phyloP scores from a whole-genome alignment of 495 filamentous ascomycete species.

The Neurospora sp. region DNA sequence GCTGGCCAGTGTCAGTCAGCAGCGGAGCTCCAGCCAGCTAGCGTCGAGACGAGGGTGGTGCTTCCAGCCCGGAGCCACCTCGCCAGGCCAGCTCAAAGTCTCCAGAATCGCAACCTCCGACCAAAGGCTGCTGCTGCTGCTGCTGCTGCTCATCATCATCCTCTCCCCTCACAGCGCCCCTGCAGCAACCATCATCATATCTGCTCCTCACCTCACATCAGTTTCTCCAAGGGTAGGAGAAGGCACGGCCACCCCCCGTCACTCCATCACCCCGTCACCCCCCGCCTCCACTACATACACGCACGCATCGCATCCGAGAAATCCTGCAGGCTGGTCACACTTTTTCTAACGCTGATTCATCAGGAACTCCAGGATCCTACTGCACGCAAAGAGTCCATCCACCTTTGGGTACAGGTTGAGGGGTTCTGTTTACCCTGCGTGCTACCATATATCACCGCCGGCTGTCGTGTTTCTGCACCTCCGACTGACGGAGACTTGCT shows the following conservation, averaged over 20 bases:
- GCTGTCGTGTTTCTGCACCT: background rate
- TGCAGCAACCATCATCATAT: conserved; percentile 5
- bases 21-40: background rate
- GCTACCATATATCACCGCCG: background rate
- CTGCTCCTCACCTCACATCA: background rate
- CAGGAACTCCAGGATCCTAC: conserved; percentile 10
- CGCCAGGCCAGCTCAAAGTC: background rate
- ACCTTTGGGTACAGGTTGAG: background rate
- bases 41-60: background rate
- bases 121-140: background rate
- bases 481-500: background rate
- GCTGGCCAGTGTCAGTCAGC: background rate
- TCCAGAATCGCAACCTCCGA: background rate
- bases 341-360: conserved; percentile 21
- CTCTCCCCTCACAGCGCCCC: background rate
- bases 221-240: background rate
- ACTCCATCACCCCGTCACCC: conserved; percentile 4
- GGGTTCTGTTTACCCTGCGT: background rate
- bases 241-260: conserved; percentile 1
- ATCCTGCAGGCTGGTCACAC: conserved; percentile 27
- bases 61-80: background rate
- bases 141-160: background rate
- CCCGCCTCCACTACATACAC: conserved; percentile 10
- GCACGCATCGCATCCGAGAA: conserved; percentile 18
- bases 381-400: background rate